These are phyloP conservation scores for Calonectria montana DNA, from an alignment of 2,329 filamentous ascomycete genomes.

Conservation along the genomic window DNA sequence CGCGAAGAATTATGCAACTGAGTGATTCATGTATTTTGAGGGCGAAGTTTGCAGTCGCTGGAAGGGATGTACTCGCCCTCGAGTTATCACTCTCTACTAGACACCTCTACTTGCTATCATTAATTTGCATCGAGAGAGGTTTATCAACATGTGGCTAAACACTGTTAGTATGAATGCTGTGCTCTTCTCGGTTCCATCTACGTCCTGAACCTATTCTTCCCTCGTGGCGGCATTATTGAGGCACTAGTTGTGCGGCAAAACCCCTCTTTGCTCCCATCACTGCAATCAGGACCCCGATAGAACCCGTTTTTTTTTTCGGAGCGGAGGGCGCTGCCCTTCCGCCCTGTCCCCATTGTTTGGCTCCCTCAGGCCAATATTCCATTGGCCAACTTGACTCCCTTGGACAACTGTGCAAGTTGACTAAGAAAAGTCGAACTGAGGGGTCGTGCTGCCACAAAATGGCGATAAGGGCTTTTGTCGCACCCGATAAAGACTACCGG, in stretches of 20 bases:
- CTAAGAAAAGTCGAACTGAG: not conserved
- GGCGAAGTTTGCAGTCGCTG: constrained; percentile 4
- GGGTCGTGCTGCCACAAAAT: not conserved
- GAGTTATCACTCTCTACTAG: not conserved
- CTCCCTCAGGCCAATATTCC: constrained; percentile 25
- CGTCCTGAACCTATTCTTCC: not conserved
- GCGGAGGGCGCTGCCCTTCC: constrained; percentile 16
- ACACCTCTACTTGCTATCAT: not conserved
- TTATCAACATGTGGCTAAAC: not conserved
- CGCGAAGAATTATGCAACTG: not conserved
- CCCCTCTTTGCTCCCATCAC: constrained; percentile 13
- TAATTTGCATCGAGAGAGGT: not conserved
- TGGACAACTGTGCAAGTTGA: constrained; percentile 4
- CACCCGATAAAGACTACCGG: not conserved
- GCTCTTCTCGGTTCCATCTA: not conserved
- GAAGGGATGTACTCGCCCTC: constrained; percentile 2
- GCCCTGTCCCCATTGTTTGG: constrained; percentile 4
- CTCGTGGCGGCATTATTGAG: not conserved
- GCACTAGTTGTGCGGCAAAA: constrained; percentile 19
- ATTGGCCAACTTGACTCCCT: constrained; percentile 34
- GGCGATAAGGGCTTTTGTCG: constrained; percentile 17
- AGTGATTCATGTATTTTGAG: constrained; percentile 4
- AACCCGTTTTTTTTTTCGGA: constrained; percentile 27
- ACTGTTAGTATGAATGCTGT: not conserved
- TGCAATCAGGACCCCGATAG: constrained; percentile 37